phyloP scores from a whole-genome alignment of 352 stramenopile genomes.

The Hyaloperonospora brassicae region DNA sequence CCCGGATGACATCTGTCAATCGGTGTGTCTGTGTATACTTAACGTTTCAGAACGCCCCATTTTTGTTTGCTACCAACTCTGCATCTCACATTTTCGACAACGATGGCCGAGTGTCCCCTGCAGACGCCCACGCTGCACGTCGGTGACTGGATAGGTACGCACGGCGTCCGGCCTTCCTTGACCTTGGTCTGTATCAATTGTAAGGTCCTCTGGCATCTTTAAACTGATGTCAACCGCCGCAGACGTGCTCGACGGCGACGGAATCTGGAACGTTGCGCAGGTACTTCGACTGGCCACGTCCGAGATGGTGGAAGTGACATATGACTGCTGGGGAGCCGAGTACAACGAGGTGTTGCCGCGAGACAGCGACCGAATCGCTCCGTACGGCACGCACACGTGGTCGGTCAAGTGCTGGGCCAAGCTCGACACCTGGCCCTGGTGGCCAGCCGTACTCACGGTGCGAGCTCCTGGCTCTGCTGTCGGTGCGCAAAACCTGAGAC shows the following conservation, averaged over 20 bases:
- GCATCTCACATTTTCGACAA: too few relatives aligned
- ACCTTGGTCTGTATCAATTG: not conserved
- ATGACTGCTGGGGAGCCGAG: constrained; percentile 54
- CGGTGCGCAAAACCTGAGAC: constrained; percentile 28
- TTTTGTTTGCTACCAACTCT: too few relatives aligned
- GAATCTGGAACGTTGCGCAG: constrained; percentile 54
- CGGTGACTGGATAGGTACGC: constrained; percentile 42
- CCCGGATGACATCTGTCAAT: too few relatives aligned
- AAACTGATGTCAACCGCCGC: not conserved
- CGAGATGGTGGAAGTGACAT: constrained; percentile 26
- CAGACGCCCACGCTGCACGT: constrained; percentile 7
- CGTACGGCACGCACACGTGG: constrained; percentile 63
- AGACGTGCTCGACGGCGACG: constrained; percentile 56
- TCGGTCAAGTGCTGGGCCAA: constrained; percentile 69
- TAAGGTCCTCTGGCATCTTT: not conserved
- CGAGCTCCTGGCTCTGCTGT: constrained; percentile 28
- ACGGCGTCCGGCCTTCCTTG: not conserved
- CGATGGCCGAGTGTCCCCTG: too few relatives aligned
- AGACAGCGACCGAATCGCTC: constrained; percentile 45
- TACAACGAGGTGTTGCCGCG: constrained; percentile 50
- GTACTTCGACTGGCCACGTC: constrained; percentile 24
- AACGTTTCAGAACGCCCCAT: too few relatives aligned
- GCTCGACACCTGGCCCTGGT: constrained; percentile 62
- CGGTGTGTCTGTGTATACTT: too few relatives aligned
- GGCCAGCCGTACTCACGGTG: constrained; percentile 46